phyloP scores from a whole-genome alignment of 2,329 filamentous ascomycete genomes.

The Aspergillus sp. region DNA sequence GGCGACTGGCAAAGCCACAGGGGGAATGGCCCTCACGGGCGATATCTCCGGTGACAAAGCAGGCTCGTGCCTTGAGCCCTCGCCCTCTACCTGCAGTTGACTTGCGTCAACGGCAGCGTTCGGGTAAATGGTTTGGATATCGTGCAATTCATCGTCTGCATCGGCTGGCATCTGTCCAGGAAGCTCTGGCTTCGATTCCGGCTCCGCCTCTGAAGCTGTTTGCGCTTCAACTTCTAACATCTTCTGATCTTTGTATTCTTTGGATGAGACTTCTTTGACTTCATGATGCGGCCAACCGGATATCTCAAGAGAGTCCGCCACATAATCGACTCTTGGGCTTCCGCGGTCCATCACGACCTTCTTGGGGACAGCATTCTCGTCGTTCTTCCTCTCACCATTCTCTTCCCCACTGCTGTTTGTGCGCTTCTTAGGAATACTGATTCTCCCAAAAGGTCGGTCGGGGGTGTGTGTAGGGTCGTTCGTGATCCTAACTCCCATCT shows the following conservation, averaged over 20 bases:
- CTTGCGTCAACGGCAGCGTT: not conserved
- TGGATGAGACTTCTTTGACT: not conserved
- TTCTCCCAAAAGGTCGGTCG: slow-evolving; percentile 18
- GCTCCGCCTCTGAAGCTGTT: not conserved
- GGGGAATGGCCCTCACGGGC: not conserved
- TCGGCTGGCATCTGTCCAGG: not conserved
- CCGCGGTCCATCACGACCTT: not conserved
- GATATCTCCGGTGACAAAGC: not conserved
- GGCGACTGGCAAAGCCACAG: not conserved
- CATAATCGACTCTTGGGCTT: not conserved
- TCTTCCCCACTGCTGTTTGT: not conserved
- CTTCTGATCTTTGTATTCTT: not conserved
- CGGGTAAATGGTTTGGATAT: not conserved
- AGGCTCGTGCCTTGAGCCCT: not conserved
- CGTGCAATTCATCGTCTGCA: not conserved
- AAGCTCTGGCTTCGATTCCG: not conserved
- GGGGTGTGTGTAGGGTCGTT: slow-evolving; percentile 32
- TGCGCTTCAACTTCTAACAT: not conserved
- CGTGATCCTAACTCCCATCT: slow-evolving; percentile 33
- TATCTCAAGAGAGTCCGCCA: not conserved
- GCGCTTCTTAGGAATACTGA: not conserved
- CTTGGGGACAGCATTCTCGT: not conserved
- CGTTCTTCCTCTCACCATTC: not conserved
- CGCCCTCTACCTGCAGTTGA: not conserved
- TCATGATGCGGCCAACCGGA: not conserved